These are phyloP conservation scores for Diospyros kaki DNA, from an alignment of 148 eudicot genomes.

Conservation along the genomic window DNA sequence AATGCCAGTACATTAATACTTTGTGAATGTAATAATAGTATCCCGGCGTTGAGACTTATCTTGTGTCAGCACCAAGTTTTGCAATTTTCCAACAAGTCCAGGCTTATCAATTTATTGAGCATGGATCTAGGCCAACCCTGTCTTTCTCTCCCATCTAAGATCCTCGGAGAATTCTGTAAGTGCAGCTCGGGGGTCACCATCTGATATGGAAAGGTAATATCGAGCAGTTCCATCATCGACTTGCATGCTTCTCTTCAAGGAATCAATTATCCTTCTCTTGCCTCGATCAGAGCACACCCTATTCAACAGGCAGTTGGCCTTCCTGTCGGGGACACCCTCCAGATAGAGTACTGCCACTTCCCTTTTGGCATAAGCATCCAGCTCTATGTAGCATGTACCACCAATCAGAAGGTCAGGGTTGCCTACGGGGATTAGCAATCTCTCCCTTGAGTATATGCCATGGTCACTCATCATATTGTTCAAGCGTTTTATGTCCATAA, in stretches of 20 bases:
- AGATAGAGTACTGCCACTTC: constrained; percentile 89
- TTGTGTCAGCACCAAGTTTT: not conserved
- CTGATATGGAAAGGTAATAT: constrained; percentile 74
- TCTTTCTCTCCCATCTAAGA: constrained; percentile 71
- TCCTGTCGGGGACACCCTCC: constrained; percentile 55
- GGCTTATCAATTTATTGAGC: not conserved
- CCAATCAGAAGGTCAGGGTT: constrained; percentile 52
- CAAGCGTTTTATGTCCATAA: constrained; percentile 76
- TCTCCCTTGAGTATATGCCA: constrained; percentile 89
- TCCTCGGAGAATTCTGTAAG: constrained; percentile 75
- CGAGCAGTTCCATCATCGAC: constrained; percentile 94
- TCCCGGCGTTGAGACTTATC: not conserved
- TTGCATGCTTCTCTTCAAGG: constrained; percentile 87
- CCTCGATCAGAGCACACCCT: constrained; percentile 48
- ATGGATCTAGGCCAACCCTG: constrained; percentile 37
- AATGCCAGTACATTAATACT: not conserved
- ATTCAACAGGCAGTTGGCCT: constrained; percentile 20
- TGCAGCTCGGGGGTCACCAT: constrained; percentile 86
- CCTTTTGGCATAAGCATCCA: constrained; percentile 76
- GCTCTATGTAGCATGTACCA: constrained; percentile 84
- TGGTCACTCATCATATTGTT: constrained; percentile 99
- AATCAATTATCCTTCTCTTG: constrained; percentile 65
- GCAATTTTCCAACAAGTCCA: not conserved
- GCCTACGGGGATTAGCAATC: constrained; percentile 75
- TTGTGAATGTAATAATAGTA: not conserved